Percentiles rank a stretch among this genome's conserved stretches.
phyloP scores from a whole-genome alignment of 805 yeast genomes.

The Kodamaea laetipori region DNA sequence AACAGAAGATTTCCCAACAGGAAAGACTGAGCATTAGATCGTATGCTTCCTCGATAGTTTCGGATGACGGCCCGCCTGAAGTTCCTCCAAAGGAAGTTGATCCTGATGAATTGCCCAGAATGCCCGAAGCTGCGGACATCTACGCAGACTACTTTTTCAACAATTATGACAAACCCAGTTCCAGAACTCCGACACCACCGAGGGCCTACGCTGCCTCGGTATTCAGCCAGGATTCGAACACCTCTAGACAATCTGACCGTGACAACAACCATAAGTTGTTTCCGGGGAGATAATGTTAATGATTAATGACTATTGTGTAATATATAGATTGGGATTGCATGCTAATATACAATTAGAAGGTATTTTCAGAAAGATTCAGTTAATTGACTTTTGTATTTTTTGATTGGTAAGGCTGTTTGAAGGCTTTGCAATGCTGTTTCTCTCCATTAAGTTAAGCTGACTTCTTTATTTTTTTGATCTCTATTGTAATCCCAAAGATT shows the following conservation, averaged over 20 bases:
- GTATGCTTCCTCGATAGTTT: neutral
- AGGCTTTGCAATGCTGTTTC: too few relatives aligned
- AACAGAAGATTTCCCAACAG: neutral
- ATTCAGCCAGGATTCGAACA: slow-evolving; percentile 8
- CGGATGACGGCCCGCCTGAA: slow-evolving; percentile 1
- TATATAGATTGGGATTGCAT: too few relatives aligned
- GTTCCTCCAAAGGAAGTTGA: neutral
- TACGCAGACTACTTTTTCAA: slow-evolving; percentile 12
- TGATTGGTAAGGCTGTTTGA: too few relatives aligned
- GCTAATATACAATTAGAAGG: too few relatives aligned
- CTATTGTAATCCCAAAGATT: too few relatives aligned
- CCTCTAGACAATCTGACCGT: slow-evolving; percentile 11
- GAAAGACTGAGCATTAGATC: neutral
- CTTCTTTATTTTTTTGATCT: too few relatives aligned
- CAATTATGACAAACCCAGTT: neutral
- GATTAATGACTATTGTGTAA: too few relatives aligned
- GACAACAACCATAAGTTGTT: slow-evolving; percentile 15
- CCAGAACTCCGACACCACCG: slow-evolving; percentile 3
- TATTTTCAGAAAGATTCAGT: too few relatives aligned
- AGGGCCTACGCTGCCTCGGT: neutral
- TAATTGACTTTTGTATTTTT: too few relatives aligned
- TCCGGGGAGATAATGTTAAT: slow-evolving; percentile 6
- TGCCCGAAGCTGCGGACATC: slow-evolving; percentile 2
- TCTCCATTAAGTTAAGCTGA: too few relatives aligned
- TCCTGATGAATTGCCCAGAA: neutral